These are phyloP conservation scores for Lonicera japonica DNA, from an alignment of 129 eudicot species.

Conservation along the genomic window DNA sequence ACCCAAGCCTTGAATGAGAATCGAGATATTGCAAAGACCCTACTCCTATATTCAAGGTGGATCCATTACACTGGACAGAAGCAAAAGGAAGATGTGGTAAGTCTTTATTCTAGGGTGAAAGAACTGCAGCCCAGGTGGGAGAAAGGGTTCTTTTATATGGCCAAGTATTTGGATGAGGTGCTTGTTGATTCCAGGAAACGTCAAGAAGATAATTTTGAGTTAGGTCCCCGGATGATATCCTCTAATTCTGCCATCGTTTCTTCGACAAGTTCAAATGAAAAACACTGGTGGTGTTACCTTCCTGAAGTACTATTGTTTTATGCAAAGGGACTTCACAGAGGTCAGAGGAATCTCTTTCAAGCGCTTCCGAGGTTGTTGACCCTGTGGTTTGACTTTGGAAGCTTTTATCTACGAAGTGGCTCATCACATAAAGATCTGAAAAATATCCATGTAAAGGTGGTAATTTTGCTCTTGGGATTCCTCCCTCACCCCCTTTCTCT, in stretches of 20 bases:
- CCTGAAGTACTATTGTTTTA: constrained; percentile 82
- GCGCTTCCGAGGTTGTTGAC: constrained; percentile 97
- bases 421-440: constrained; percentile 72
- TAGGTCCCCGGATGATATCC: constrained; percentile 35
- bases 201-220: constrained; percentile 69
- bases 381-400: constrained; percentile 94
- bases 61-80: constrained; percentile 89
- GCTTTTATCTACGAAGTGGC: constrained; percentile 55
- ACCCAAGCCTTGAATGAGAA: constrained; percentile 57
- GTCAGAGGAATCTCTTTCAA: constrained; percentile 90
- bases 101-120: constrained; percentile 78
- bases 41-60: constrained; percentile 91
- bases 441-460: constrained; percentile 57
- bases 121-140: constrained; percentile 98
- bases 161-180: constrained; percentile 88
- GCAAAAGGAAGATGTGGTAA: constrained; percentile 91
- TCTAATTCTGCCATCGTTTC: constrained; percentile 36
- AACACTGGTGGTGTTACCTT: constrained; percentile 76
- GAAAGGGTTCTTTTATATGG: constrained; percentile 85
- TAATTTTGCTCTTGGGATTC: constrained; percentile 8
- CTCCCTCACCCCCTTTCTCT: constrained; percentile 1
- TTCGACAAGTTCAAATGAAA: constrained; percentile 48
- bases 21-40: constrained; percentile 72
- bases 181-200: constrained; percentile 95
- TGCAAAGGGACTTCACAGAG: constrained; percentile 98